Conservation (phyloP, 2,329 filamentous ascomycete genomes). For the Metarhizium rileyi region DNA sequence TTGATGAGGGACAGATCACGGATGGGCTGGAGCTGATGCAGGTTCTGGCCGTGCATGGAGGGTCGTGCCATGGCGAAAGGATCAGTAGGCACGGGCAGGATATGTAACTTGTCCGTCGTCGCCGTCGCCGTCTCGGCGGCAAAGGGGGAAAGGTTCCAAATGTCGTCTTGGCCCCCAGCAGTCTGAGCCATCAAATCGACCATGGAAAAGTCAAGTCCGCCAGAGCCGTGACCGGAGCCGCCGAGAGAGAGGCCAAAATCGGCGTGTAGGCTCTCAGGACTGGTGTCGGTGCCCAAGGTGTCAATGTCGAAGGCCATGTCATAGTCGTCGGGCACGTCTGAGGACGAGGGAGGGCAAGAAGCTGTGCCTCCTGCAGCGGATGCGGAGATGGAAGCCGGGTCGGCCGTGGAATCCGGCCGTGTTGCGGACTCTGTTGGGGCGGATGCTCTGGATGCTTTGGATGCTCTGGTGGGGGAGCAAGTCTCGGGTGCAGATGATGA, state of each 20-base stretch:
- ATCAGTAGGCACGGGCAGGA: slow-evolving; percentile 18
- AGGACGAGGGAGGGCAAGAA: not conserved
- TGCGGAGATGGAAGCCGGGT: not conserved
- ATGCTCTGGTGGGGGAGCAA: not conserved
- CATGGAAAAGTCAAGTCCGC: slow-evolving; percentile 24
- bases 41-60: slow-evolving; percentile 4
- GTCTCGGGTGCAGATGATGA: not conserved
- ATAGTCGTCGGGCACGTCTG: slow-evolving; percentile 23
- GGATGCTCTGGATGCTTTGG: slow-evolving; percentile 5
- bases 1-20: slow-evolving; percentile 21
- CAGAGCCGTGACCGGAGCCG: slow-evolving; percentile 6
- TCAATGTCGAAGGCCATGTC: slow-evolving; percentile 28
- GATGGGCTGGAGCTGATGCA: slow-evolving; percentile 13
- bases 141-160: slow-evolving; percentile 17
- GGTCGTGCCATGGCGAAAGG: slow-evolving; percentile 10
- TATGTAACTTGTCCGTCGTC: slow-evolving; percentile 18
- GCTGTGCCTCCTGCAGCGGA: not conserved
- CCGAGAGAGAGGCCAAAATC: not conserved
- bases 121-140: slow-evolving; percentile 11
- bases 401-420: not conserved
- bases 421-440: slow-evolving; percentile 13
- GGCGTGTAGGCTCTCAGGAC: slow-evolving; percentile 20
- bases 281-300: slow-evolving; percentile 20
- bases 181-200: slow-evolving; percentile 21
- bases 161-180: slow-evolving; percentile 10